phyloP scores from a whole-genome alignment of 495 filamentous ascomycete genomes.

The Pseudotulostoma volvatum region DNA sequence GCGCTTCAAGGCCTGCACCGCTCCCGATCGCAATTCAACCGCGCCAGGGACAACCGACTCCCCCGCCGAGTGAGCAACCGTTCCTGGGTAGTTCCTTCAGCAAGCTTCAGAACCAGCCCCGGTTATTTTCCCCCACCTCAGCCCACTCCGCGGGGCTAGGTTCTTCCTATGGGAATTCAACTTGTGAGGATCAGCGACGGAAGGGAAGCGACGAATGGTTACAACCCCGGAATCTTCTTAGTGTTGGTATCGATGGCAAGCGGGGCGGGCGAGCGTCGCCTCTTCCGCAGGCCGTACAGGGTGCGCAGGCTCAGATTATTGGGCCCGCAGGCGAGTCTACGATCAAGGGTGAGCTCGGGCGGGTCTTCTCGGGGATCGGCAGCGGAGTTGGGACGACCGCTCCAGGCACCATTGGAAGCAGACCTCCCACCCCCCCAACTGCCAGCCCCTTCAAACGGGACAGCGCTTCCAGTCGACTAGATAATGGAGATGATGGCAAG shows the following conservation, averaged over 20 bases:
- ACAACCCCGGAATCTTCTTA: conserved; percentile 29
- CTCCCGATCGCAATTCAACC: conserved; percentile 17
- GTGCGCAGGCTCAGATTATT: conserved; percentile 62
- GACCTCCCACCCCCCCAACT: conserved; percentile 37
- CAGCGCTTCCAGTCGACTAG: conserved; percentile 19
- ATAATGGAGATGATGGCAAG: conserved; percentile 23
- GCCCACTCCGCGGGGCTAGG: conserved; percentile 11
- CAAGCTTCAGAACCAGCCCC: conserved; percentile 19
- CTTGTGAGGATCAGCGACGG: conserved; percentile 23
- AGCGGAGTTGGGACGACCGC: conserved; percentile 56
- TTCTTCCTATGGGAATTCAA: conserved; percentile 11
- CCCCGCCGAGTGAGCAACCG: conserved; percentile 21
- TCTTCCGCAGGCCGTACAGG: conserved; percentile 81
- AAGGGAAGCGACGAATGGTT: conserved; percentile 44
- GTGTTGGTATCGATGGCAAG: conserved; percentile 28
- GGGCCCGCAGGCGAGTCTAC: conserved; percentile 62
- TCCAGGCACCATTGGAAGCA: conserved; percentile 28
- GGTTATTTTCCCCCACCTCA: conserved; percentile 13
- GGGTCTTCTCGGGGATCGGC: conserved; percentile 82
- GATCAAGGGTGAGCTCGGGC: conserved; percentile 82
- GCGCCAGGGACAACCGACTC: conserved; percentile 19
- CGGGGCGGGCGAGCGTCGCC: conserved; percentile 49
- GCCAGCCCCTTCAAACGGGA: conserved; percentile 39
- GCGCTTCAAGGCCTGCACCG: conserved; percentile 13
- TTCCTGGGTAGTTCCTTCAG: conserved; percentile 11